Base-by-base conservation (phyloP, 352 stramenopile genomes). In the Ophiocytium majus region DNA sequence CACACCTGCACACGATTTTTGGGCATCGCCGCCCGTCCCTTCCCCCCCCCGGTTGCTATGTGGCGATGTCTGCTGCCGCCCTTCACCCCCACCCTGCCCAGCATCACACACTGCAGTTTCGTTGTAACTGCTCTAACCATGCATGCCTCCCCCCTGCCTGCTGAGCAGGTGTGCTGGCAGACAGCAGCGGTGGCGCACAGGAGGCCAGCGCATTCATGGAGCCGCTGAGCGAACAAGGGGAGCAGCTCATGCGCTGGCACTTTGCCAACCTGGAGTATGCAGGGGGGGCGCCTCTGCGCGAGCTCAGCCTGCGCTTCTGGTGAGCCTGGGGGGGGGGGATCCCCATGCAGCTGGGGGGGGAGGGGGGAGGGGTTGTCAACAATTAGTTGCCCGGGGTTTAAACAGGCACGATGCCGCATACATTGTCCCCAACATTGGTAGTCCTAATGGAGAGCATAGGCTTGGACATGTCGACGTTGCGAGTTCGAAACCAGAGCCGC, bases 191-290 rank as follows among this genome's bases (percentile, higher is more conserved):
- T 23, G 57, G 28, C 19, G 57, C 23, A 71, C 19, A 71, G 28
- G 28, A 71, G 57, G 57, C 57, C 19, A 71, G 23, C 19, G 28
- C 23, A 71, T 71, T 23, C 28, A 71, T 71, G 57, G 19, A 71
- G 28, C 57, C 57, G 23, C 57, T 71, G 57, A 23, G 19, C 28
- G 28, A 71, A 23, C 19, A 71, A 71, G 57, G 57, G 19, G 23
- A 23, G 57, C 19, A 71, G 23, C 57, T 71, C 57, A 71, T 71
- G 57, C 23, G 28, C 23, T 71, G 57, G 57, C 57, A 71, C 28
- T 71, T 71, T 71, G 57, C 57, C 23, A 71, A 71, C 28, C 23
- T 71, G 23, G 57, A 71, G 28, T 71, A 71, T 71, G 57, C 57
- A 23, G 28, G 57, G 23, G 57, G 57, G 19, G 57, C 57, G 57